These are phyloP conservation scores for Flaveria bidentis DNA, from an alignment of 129 eudicot genomes.

Conservation along the genomic window DNA sequence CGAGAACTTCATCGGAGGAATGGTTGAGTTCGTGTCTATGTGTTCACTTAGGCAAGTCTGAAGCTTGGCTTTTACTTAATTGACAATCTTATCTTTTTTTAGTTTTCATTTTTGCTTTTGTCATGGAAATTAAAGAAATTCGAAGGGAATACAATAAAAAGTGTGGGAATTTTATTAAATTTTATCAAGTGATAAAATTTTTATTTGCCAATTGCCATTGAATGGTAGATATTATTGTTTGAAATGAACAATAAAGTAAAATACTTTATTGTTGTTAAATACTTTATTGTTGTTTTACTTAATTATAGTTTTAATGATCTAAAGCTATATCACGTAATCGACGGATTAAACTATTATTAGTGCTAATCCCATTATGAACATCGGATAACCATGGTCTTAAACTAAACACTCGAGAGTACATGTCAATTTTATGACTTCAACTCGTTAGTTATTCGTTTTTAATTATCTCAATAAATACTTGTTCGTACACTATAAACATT, in stretches of 20 bases:
- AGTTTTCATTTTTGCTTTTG: slow-evolving; percentile 32
- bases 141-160: slow-evolving; percentile 28
- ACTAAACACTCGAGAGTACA: too few relatives aligned
- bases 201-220: too few relatives aligned
- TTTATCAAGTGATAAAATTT: neutral
- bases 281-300: neutral
- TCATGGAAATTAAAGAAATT: slow-evolving; percentile 15
- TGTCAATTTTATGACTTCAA: neutral
- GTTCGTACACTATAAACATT: neutral
- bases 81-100: slow-evolving; percentile 20
- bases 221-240: neutral
- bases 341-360: too few relatives aligned
- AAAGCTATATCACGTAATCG: neutral
- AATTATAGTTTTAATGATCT: neutral
- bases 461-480: neutral
- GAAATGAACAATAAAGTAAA: neutral
- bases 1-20: slow-evolving; percentile 22
- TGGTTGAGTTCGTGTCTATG: slow-evolving; percentile 38
- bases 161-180: slow-evolving; percentile 3
- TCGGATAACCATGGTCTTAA: too few relatives aligned
- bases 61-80: slow-evolving; percentile 44
- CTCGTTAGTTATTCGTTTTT: neutral
- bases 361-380: too few relatives aligned
- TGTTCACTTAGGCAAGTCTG: slow-evolving; percentile 51
- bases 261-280: neutral